Percentiles rank a stretch among this genome's conserved stretches.
Evolutionary conservation across 768 basidiomycete genomes (phyloP).

Genomic region (Galerina marginata): DNA sequence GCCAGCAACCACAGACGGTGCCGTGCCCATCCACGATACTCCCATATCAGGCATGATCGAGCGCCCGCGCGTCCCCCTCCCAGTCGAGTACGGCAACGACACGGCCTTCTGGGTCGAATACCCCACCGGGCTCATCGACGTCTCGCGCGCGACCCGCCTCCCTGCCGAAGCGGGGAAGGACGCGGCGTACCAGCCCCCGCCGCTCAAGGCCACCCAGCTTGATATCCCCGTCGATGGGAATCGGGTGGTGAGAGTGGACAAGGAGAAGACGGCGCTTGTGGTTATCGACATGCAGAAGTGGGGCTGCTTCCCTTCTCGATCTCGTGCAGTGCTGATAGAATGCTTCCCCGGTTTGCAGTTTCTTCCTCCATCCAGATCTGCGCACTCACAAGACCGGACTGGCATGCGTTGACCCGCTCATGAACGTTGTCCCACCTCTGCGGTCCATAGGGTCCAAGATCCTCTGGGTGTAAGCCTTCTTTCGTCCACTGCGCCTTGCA

Average conservation of each 20-base stretch:
- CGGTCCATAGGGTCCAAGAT: conserved; percentile 58
- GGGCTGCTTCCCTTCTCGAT: neutral
- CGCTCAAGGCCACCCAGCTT: conserved; percentile 43
- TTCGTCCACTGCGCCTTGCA: neutral
- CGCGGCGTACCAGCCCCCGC: conserved; percentile 29
- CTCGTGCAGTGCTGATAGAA: neutral
- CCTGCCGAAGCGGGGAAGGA: conserved; percentile 21
- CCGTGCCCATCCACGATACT: conserved; percentile 38
- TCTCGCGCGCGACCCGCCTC: conserved; percentile 55
- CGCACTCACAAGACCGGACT: conserved; percentile 59
- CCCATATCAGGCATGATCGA: conserved; percentile 51
- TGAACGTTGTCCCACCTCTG: conserved; percentile 52
- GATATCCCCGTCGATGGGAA: conserved; percentile 62
- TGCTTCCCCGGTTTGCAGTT: conserved; percentile 39
- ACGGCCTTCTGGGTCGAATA: conserved; percentile 73
- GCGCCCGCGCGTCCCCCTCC: conserved; percentile 48
- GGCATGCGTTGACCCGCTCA: conserved; percentile 59
- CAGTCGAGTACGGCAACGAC: conserved; percentile 60
- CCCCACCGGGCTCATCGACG: conserved; percentile 64
- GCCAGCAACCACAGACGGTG: neutral
- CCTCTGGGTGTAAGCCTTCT: conserved; percentile 61
- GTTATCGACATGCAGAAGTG: conserved; percentile 81
- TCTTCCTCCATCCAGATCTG: conserved; percentile 68
- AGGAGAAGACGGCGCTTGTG: conserved; percentile 57
- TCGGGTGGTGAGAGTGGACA: conserved; percentile 55